Percentiles rank a stretch among this genome's conserved stretches.
Evolutionary conservation across 192 early-diverging fungal species (phyloP).

Genomic region (Backusella tuberculispora): DNA sequence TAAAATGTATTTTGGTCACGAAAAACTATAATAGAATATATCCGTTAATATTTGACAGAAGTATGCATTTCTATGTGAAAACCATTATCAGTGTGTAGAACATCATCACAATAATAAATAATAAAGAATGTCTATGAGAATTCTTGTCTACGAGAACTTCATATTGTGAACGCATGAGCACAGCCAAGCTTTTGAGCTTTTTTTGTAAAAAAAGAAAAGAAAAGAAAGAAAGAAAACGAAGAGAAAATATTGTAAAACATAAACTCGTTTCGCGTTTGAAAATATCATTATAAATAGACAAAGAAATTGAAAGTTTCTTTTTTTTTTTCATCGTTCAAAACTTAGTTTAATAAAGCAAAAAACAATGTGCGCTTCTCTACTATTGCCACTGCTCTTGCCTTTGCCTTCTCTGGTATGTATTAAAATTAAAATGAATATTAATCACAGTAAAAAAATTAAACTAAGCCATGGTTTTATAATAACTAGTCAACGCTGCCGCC

Average conservation of each 20-base stretch:
- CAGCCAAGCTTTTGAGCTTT: not conserved
- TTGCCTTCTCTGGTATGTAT: not conserved
- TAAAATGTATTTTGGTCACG: no score
- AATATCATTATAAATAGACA: not conserved
- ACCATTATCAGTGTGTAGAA: not conserved
- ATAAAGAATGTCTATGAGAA: not conserved
- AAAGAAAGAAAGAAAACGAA: not conserved
- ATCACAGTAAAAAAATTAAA: not conserved
- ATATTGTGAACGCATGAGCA: not conserved
- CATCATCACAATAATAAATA: not conserved
- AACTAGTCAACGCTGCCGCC: not conserved
- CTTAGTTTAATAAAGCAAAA: slow-evolving; percentile 5
- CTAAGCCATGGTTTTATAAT: not conserved
- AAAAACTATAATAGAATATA: no score
- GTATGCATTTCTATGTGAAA: not conserved
- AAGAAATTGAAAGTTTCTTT: not conserved
- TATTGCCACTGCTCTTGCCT: slow-evolving; percentile 5
- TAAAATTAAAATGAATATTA: not conserved
- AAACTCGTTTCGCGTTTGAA: not conserved
- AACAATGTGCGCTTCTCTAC: slow-evolving; percentile 1
- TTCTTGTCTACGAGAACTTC: not conserved
- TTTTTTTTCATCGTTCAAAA: not conserved
- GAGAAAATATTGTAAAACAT: no score
- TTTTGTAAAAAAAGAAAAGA: not conserved
- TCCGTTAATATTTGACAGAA: no score